Conservation (phyloP, 495 filamentous ascomycete genomes). For the Umbilicaria muhlenbergii region DNA sequence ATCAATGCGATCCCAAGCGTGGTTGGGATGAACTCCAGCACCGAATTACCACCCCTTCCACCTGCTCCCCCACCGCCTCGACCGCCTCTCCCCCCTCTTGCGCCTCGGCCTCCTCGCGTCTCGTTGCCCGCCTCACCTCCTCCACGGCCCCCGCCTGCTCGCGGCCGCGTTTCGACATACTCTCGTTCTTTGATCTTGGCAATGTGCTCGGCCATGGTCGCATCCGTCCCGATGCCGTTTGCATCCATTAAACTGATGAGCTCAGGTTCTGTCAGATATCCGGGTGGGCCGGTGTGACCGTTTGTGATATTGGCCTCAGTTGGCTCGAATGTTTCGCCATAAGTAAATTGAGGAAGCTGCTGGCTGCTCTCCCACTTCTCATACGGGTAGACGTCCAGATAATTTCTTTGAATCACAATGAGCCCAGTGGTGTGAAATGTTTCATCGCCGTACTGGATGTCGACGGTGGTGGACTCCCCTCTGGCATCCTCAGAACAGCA, state of each 20-base stretch:
- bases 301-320: constrained; percentile 79
- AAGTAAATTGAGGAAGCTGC: constrained; percentile 59
- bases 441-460: constrained; percentile 73
- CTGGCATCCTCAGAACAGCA: constrained; percentile 92
- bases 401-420: constrained; percentile 78
- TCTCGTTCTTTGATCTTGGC: constrained; percentile 79
- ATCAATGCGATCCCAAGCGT: constrained; percentile 80
- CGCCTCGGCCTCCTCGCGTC: constrained; percentile 27
- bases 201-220: constrained; percentile 98
- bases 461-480: constrained; percentile 69
- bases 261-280: constrained; percentile 87
- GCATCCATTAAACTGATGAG: constrained; percentile 97
- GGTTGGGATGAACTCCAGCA: constrained; percentile 83
- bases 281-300: constrained; percentile 70
- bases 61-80: constrained; percentile 29
- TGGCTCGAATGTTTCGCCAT: constrained; percentile 71
- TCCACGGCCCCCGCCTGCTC: constrained; percentile 20
- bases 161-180: constrained; percentile 58
- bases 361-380: constrained; percentile 88
- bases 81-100: constrained; percentile 22
- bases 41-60: constrained; percentile 27
- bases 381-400: constrained; percentile 89
- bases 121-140: constrained; percentile 10
- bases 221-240: constrained; percentile 95
- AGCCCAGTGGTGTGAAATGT: constrained; percentile 65